Conservation (phyloP, 2,329 filamentous ascomycete genomes). For the Chrysosporium keratinophilum region DNA sequence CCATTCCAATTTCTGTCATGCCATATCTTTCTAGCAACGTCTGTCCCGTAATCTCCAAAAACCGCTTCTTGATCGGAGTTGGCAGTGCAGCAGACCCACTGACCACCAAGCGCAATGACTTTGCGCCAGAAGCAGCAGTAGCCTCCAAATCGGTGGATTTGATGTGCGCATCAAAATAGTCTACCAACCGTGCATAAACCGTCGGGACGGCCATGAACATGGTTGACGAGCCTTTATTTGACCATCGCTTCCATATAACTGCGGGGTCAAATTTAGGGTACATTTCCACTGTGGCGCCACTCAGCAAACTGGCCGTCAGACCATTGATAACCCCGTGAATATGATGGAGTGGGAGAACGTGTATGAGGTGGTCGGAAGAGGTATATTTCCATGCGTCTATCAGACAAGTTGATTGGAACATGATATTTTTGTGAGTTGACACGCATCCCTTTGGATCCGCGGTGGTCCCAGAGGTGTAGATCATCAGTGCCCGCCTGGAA, state of each 20-base stretch:
- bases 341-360: conserved; percentile 43
- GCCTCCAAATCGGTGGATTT: conserved; percentile 28
- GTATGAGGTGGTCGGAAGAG: conserved; percentile 38
- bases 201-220: conserved; percentile 46
- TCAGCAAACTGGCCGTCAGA: conserved; percentile 38
- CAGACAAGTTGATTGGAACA: conserved; percentile 24
- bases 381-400: conserved; percentile 34
- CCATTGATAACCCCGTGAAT: conserved; percentile 44
- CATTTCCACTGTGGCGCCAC: conserved; percentile 42
- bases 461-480: conserved; percentile 36
- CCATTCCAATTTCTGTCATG: conserved; percentile 44
- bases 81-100: conserved; percentile 37
- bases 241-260: conserved; percentile 41
- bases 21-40: conserved; percentile 41
- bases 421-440: conserved; percentile 35
- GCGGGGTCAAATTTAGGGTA: conserved; percentile 36
- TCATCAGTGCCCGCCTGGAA: conserved; percentile 32
- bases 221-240: conserved; percentile 30
- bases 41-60: conserved; percentile 34
- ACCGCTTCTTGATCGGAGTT: conserved; percentile 33
- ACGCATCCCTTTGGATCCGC: conserved; percentile 37
- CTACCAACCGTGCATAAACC: conserved; percentile 41
- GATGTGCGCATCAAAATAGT: conserved; percentile 36
- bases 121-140: conserved; percentile 26
- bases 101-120: conserved; percentile 31